Percentiles rank a stretch among this genome's conserved stretches.
Conservation (phyloP, 169 alveolate genomes). For the Miamiensis avidus region DNA sequence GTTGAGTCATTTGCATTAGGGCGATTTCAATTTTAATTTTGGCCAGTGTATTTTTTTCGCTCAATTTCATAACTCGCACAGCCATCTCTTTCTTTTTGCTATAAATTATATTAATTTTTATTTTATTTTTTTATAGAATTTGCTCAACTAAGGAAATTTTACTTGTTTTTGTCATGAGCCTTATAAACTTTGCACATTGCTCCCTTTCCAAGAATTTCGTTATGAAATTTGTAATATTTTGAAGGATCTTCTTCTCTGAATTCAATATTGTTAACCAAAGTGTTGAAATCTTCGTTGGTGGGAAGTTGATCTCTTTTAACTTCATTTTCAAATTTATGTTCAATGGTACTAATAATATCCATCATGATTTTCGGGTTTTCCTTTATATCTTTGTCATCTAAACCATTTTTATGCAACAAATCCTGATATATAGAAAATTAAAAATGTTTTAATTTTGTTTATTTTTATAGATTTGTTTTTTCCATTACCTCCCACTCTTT, state of each 20-base stretch:
- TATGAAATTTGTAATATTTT: slow-evolving; percentile 13
- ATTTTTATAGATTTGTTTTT: neutral
- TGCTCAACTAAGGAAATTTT: neutral
- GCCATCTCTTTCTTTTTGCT: slow-evolving; percentile 35
- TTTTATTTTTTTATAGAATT: neutral
- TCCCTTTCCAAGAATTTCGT: slow-evolving; percentile 11
- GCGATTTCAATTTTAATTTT: slow-evolving; percentile 49
- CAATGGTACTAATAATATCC: slow-evolving; percentile 19
- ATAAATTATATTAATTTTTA: no score
- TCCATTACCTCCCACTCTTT: slow-evolving; percentile 32
- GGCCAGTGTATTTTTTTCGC: slow-evolving; percentile 18
- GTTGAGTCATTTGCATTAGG: slow-evolving; percentile 38
- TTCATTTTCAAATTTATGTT: slow-evolving; percentile 9
- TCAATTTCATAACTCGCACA: slow-evolving; percentile 47
- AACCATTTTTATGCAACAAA: slow-evolving; percentile 1
- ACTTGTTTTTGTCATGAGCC: slow-evolving; percentile 24
- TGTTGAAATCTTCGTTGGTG: slow-evolving; percentile 5
- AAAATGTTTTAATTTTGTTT: neutral
- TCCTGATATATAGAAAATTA: neutral
- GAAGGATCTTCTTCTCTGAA: slow-evolving; percentile 23
- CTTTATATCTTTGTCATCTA: slow-evolving; percentile 23
- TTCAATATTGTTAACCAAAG: slow-evolving; percentile 1
- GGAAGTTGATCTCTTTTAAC: slow-evolving; percentile 11
- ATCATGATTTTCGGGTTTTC: slow-evolving; percentile 40
- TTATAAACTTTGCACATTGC: slow-evolving; percentile 32